These are phyloP conservation scores for Chaetomiaceae sp. DNA, from an alignment of 2,329 filamentous ascomycete genomes.

Conservation along the genomic window DNA sequence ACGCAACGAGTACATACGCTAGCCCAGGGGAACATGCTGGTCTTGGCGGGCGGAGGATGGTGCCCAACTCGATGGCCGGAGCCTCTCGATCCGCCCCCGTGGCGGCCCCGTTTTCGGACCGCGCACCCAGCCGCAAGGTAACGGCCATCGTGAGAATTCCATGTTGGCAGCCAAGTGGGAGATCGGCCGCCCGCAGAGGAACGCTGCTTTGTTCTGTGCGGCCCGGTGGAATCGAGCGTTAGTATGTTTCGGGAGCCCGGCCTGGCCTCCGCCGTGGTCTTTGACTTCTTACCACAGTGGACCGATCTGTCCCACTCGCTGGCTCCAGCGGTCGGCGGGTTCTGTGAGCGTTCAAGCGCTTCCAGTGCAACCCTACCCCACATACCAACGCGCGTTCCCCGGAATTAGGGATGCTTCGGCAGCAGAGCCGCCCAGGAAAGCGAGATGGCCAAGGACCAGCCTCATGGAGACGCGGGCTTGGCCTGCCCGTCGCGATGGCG, in stretches of 20 bases:
- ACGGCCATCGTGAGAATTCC: too few relatives aligned
- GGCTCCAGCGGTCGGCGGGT: neutral
- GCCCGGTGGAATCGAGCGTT: slow-evolving; percentile 10
- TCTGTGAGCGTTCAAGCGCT: slow-evolving; percentile 6
- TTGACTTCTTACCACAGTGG: slow-evolving; percentile 12
- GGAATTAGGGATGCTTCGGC: slow-evolving; percentile 7
- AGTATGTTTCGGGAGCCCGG: slow-evolving; percentile 19
- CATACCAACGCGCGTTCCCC: slow-evolving; percentile 5
- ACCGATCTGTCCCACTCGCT: slow-evolving; percentile 4
- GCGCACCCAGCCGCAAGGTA: too few relatives aligned
- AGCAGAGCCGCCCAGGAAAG: neutral
- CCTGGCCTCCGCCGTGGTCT: slow-evolving; percentile 11
- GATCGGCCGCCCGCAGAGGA: too few relatives aligned
- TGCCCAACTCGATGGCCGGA: slow-evolving; percentile 11
- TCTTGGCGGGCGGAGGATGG: slow-evolving; percentile 11
- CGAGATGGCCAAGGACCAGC: neutral
- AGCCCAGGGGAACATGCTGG: neutral
- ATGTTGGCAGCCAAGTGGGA: too few relatives aligned
- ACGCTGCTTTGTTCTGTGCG: too few relatives aligned
- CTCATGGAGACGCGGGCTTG: neutral
- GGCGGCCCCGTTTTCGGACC: slow-evolving; percentile 4
- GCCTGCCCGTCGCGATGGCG: neutral
- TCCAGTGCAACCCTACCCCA: slow-evolving; percentile 14
- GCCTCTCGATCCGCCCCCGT: slow-evolving; percentile 14
- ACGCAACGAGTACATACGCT: too few relatives aligned